Conservation (phyloP, 371 early-diverging fungal genomes). For the Basidiobolus meristosporus region DNA sequence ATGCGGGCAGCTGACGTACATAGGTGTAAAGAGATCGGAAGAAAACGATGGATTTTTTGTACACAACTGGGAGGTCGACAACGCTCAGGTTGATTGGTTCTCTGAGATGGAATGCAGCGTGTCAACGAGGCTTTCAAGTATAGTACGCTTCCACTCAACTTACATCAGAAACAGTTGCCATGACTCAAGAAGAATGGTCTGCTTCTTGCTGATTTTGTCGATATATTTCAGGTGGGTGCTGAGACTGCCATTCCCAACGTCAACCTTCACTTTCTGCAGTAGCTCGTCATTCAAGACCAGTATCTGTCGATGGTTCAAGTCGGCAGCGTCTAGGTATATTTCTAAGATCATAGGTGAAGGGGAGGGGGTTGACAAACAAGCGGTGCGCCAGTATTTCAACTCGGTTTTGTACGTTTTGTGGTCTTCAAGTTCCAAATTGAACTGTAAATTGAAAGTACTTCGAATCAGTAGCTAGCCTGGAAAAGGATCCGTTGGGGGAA, state of each 20-base stretch:
- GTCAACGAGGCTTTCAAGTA: no score
- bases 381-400: constrained; percentile 43
- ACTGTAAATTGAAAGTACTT: no score
- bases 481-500: no score
- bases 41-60: constrained; percentile 75
- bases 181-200: constrained; percentile 45
- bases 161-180: constrained; percentile 63
- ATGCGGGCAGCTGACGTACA: constrained; percentile 54
- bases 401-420: constrained; percentile 43
- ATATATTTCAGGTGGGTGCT: neutral
- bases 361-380: constrained; percentile 6
- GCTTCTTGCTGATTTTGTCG: constrained; percentile 2
- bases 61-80: constrained; percentile 20
- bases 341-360: constrained; percentile 60
- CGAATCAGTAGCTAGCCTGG: no score
- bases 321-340: constrained; percentile 46
- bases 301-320: constrained; percentile 23
- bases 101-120: no score
- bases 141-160: no score
- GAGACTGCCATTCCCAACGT: constrained; percentile 6
- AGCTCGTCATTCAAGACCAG: constrained; percentile 39
- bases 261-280: constrained; percentile 18
- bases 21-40: constrained; percentile 66
- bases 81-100: no score
- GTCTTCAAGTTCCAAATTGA: constrained; percentile 62